Evolutionary conservation across 805 yeast genomes (phyloP), one percentile per base, ranked within the genome.

Genomic region (Metschnikowia shivogae): DNA sequence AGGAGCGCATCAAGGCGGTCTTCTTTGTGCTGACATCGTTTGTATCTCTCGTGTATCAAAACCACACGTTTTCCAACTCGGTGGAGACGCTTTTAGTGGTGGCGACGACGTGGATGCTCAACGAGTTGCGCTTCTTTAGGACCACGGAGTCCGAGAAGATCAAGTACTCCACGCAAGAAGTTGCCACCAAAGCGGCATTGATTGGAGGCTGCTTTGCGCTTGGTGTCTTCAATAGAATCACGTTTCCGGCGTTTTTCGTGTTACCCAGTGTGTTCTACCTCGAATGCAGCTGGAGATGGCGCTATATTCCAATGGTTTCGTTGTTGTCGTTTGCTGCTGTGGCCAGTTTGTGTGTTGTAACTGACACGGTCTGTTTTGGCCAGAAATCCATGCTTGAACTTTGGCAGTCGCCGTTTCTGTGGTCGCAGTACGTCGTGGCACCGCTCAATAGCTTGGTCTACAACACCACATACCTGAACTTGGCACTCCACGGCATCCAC

Each of bases 1-100:
- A 74, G 36, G 82, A 79, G 50, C 61, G 76, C 26, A 61, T 73
- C 19, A 65, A 72, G 56, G 77, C 80, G 1, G 55, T 74, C 2
- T 71, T 74, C 43, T 77, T 78, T 50, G 64, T 67, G n/a, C 74
- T 70, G 64, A 72, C 81, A 1, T 74, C 80, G 5, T 92, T 86
- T 58, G 74, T 89, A 28, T 82, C 95, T 0, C 72, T 88, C 69
- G 79, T 83, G 0, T 82, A 82, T 56, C 98, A 93, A 59, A 73
- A 87, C 0, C 97, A 89, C 59, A 81, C 95, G 0, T 86, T 93
- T 56, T 86, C 96, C n/a, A 93, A 93, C 60, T 78, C 89, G 19
- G 58, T 87, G 1, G 99, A 93, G 61, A 84, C 86, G 32, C 61
- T 66, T 44, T 59, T 84, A 34, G 66, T 85, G 8, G 53, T 83